Base-by-base conservation (phyloP, 768 basidiomycete species). In the Kwoniella newhampshirensis region DNA sequence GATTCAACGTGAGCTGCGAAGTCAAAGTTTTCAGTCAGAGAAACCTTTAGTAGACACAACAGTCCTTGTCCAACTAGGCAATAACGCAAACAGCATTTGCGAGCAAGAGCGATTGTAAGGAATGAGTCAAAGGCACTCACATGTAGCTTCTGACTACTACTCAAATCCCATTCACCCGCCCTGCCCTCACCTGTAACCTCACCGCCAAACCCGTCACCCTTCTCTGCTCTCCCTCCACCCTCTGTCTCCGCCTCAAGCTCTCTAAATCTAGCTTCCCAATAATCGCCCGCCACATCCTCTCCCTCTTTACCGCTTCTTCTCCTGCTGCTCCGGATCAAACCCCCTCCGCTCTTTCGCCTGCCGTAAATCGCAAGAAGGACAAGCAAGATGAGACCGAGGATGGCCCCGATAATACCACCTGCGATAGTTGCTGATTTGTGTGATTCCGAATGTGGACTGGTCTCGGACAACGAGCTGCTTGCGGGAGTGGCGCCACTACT, bases 241-340 rank as follows among this genome's bases (percentile, higher is more conserved):
- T 41, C 58, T 35, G 35, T 41, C 11, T 54, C 57, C 30, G 44
- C 54, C 44, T 67, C 66, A 2, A 67, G 45, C 42, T 64, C 36
- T 37, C 63, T 61, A 51, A 67, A 67, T 25, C 60, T 54, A 41
- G 50, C 62, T 41, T 64, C 66, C 66, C 66, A 67, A 39, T 55
- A 67, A 63, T 63, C 64, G 15, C 55, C 37, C 4, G 30, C 30
- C 20, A 13, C 36, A 6, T 47, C 36, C 9, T 62, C 40, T 13
- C 18, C 21, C 27, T 57, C 28, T 26, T 35, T 21, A 8, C 26
- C 41, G n/a, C 40, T 37, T 48, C 15, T 25, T 32, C 40, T 23
- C 15, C 28, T 51, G 8, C 41, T n/a, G n/a, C n/a, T n/a, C n/a
- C n/a, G n/a, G n/a, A n/a, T n/a, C n/a, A n/a, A n/a, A n/a, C n/a